phyloP scores from a whole-genome alignment of 371 early-diverging fungal genomes.

The Quaeritorhiza haematococci region DNA sequence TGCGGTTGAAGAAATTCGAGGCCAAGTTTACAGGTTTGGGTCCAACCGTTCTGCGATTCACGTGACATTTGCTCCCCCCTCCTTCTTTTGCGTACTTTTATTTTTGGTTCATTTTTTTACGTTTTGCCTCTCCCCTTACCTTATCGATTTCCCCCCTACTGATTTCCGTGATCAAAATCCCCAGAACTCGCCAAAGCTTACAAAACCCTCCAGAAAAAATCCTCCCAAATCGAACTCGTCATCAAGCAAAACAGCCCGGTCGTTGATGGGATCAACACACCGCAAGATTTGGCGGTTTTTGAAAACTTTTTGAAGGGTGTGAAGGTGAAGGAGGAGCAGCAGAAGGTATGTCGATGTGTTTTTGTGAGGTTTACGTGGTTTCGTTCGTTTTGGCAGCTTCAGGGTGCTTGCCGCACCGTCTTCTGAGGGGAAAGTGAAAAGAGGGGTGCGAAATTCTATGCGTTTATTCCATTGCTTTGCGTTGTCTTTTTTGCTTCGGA shows the following conservation, averaged over 20 bases:
- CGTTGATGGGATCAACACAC: slow-evolving; percentile 5
- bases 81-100: too few relatives aligned
- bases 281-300: slow-evolving; percentile 17
- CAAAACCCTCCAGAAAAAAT: slow-evolving; percentile 18
- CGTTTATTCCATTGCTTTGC: too few relatives aligned
- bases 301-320: slow-evolving; percentile 6
- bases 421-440: too few relatives aligned
- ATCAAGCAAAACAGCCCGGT: slow-evolving; percentile 14
- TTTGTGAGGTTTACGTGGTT: neutral
- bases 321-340: slow-evolving; percentile 16
- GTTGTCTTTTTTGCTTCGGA: too few relatives aligned
- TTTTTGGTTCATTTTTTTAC: too few relatives aligned
- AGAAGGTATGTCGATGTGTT: neutral
- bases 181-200: slow-evolving; percentile 27
- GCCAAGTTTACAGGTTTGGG: slow-evolving; percentile 17
- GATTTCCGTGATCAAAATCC: neutral
- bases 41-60: neutral
- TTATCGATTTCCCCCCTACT: neutral
- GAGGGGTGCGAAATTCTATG: too few relatives aligned
- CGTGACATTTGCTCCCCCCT: neutral
- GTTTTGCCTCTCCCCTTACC: too few relatives aligned
- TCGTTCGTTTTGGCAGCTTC: too few relatives aligned
- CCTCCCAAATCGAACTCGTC: slow-evolving; percentile 19
- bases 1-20: slow-evolving; percentile 17
- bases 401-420: too few relatives aligned